phyloP scores from a whole-genome alignment of 2,329 filamentous ascomycete species.

The Microdochium nivale region DNA sequence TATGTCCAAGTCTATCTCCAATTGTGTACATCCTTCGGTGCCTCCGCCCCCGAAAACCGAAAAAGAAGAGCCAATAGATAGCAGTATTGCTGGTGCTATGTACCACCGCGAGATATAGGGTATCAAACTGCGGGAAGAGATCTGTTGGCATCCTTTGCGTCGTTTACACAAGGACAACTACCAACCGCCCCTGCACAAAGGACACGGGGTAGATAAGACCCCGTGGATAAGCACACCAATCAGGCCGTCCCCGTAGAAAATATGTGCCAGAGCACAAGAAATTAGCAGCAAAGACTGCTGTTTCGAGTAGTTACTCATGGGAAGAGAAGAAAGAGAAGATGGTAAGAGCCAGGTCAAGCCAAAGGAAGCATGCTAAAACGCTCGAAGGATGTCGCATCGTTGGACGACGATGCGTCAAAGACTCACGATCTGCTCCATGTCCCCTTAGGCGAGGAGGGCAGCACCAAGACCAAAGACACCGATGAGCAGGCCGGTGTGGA shows the following conservation, averaged over 20 bases:
- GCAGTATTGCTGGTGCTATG: not conserved
- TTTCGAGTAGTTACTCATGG: not conserved
- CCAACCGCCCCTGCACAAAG: not conserved
- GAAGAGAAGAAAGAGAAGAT: not conserved
- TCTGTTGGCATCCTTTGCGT: not conserved
- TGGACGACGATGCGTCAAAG: not conserved
- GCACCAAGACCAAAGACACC: slow-evolving; percentile 16
- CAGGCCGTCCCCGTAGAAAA: not conserved
- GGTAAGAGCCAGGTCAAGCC: not conserved
- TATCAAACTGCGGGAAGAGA: not conserved
- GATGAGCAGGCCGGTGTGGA: slow-evolving; percentile 16
- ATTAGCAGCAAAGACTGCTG: not conserved
- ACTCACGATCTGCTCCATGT: not conserved
- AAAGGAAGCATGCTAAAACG: slow-evolving; percentile 1
- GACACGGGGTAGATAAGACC: not conserved
- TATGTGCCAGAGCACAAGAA: not conserved
- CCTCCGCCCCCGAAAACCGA: not conserved
- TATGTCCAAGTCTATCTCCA: not conserved
- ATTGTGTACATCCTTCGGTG: not conserved
- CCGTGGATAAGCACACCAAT: not conserved
- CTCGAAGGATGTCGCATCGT: not conserved
- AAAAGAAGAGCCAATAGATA: not conserved
- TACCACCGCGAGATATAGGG: not conserved
- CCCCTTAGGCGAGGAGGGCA: slow-evolving; percentile 13
- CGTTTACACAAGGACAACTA: not conserved